Base-by-base conservation (phyloP, 2,329 filamentous ascomycete genomes). In the Neopestalotiopsis rosae region DNA sequence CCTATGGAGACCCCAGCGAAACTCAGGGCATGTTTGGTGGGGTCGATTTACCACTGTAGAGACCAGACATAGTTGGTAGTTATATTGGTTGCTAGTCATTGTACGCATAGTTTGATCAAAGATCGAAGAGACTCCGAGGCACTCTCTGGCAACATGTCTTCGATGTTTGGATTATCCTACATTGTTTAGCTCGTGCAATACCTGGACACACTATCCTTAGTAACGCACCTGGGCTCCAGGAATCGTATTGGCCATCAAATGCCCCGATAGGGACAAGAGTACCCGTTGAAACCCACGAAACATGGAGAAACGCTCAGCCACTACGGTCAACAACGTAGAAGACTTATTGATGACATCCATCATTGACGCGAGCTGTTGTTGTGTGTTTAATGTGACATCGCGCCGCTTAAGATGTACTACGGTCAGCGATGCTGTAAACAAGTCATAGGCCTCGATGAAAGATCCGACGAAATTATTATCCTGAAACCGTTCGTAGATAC, bases 381-480 rank as follows among this genome's bases (percentile, higher is more conserved):
- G 42, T 49, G 42, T 49, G 56, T 28, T 30, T 30, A 20, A 12
- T 5, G 34, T 30, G 52, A 24, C 56, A 32, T 14, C 30, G n/a
- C 61, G 61, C n/a, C 61, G 59, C 20, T 57, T 34, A 5, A 68
- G 59, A 28, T 58, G 68, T 13, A 68, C 13, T 34, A 66, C 67
- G 13, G 68, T 64, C 14, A 70, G 49, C 9, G 56, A 67, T 4
- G 70, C 70, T 6, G 57, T 58, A 32, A 71, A 66, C 12, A 70
- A 34, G 56, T 71, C 70, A 61, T 70, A 70, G 24, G 67, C 70
- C 45, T 71, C 65, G 45, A 70, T 28, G 34, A 71, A 71, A 3
- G 70, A 68, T 13, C 61, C 64, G 28, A 66, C 57, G 56, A 62
- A 52, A 1, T 32, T 45, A 20, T 66, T 57, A 4, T 64, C 28